Percentiles rank a stretch among this genome's conserved stretches.
Conservation (phyloP, 2,329 filamentous ascomycete genomes). For the Ophiostoma tasmaniense region DNA sequence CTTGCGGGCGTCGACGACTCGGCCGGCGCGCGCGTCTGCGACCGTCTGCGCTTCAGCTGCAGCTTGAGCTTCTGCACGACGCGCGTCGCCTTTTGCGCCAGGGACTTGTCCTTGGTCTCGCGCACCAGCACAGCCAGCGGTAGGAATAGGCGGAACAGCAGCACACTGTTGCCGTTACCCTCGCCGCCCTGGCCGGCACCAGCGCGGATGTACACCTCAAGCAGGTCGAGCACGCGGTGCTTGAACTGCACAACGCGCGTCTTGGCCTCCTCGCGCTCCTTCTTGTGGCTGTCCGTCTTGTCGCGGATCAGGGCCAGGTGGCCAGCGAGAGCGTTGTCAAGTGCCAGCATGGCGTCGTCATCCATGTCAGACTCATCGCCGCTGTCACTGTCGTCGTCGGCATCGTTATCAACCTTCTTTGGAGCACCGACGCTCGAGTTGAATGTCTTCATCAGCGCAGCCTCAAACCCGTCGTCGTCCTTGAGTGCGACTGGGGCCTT, state of each 20-base stretch:
- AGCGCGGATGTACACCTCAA: conserved; percentile 74
- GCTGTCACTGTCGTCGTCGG: conserved; percentile 45
- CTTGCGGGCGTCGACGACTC: conserved; percentile 32
- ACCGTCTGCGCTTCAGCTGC: conserved; percentile 49
- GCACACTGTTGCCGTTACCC: conserved; percentile 17
- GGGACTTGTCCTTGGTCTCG: conserved; percentile 65
- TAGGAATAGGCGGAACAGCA: conserved; percentile 62
- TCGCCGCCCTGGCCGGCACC: conserved; percentile 38
- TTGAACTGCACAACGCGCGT: conserved; percentile 92
- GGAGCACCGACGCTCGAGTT: conserved; percentile 30
- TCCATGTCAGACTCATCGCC: conserved; percentile 75
- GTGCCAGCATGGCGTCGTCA: conserved; percentile 87
- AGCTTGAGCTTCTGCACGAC: conserved; percentile 66
- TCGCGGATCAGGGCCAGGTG: conserved; percentile 69
- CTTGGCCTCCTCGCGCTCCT: conserved; percentile 79
- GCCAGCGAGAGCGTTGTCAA: conserved; percentile 74
- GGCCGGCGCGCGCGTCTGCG: conserved; percentile 14
- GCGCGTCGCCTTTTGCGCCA: conserved; percentile 64
- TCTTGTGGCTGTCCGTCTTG: conserved; percentile 62
- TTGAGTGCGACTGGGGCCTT: not conserved
- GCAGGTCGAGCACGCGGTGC: conserved; percentile 78
- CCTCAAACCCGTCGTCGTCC: conserved; percentile 45
- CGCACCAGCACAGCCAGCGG: conserved; percentile 70
- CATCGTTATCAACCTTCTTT: conserved; percentile 49
- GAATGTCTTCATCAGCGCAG: conserved; percentile 62